Conservation (phyloP, 2,329 filamentous ascomycete species). For the Sclerotinia minor region DNA sequence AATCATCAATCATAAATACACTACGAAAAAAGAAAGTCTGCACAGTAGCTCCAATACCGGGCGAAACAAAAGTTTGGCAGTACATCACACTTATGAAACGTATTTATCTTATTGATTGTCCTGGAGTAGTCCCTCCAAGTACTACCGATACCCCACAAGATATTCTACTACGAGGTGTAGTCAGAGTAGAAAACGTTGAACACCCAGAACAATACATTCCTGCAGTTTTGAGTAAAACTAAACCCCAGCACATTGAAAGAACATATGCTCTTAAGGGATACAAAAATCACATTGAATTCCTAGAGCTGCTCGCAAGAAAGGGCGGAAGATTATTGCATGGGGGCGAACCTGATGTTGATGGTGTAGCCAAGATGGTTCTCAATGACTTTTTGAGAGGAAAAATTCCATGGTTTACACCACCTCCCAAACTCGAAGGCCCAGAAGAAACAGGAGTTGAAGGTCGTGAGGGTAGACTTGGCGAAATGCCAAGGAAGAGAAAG, state of each 20-base stretch:
- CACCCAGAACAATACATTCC: constrained; percentile 95
- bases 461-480: constrained; percentile 75
- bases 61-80: constrained; percentile 97
- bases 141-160: constrained; percentile 81
- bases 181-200: constrained; percentile 93
- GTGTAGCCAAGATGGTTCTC: constrained; percentile 93
- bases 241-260: constrained; percentile 83
- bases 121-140: constrained; percentile 91
- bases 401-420: constrained; percentile 92
- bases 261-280: constrained; percentile 88
- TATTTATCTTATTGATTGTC: constrained; percentile 94
- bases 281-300: constrained; percentile 74
- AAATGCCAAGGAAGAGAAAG: constrained; percentile 83
- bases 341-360: constrained; percentile 92
- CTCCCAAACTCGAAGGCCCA: constrained; percentile 59
- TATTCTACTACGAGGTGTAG: constrained; percentile 85
- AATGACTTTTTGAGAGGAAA: constrained; percentile 96
- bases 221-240: constrained; percentile 76
- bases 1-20: constrained; percentile 97
- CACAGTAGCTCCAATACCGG: constrained; percentile 89
- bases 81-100: constrained; percentile 95
- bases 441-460: constrained; percentile 60
- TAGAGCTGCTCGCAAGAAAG: constrained; percentile 85
- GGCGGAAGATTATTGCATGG: constrained; percentile 82
- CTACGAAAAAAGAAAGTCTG: constrained; percentile 92